phyloP scores from a whole-genome alignment of 2,329 filamentous ascomycete genomes.

The Pseudogymnoascus sp. region DNA sequence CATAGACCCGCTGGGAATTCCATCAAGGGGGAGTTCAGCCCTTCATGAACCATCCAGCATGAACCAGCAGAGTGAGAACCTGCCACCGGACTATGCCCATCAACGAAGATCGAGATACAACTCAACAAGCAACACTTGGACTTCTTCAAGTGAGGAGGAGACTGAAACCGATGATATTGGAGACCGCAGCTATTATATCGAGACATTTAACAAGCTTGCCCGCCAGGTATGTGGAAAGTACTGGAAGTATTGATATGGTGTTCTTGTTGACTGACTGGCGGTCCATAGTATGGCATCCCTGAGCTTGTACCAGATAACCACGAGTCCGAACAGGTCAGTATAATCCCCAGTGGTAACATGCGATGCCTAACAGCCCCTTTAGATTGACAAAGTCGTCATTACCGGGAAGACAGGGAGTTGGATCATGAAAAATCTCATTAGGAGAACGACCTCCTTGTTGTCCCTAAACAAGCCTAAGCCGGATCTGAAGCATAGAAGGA shows the following conservation, averaged over 20 bases:
- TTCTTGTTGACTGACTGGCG: not conserved
- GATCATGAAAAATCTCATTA: conserved; percentile 31
- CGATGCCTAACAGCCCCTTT: not conserved
- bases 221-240: conserved; percentile 37
- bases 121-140: conserved; percentile 47
- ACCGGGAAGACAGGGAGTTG: conserved; percentile 29
- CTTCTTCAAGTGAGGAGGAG: conserved; percentile 43
- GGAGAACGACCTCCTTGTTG: conserved; percentile 29
- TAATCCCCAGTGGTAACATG: not conserved
- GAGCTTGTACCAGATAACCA: conserved; percentile 20
- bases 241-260: not conserved
- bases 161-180: conserved; percentile 42
- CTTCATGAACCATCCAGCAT: not conserved
- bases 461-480: conserved; percentile 21
- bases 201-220: conserved; percentile 53
- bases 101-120: conserved; percentile 16
- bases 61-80: not conserved
- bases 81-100: not conserved
- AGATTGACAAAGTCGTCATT: conserved; percentile 7
- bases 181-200: conserved; percentile 39
- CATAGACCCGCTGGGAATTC: conserved; percentile 1
- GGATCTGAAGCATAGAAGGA: conserved; percentile 38
- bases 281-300: conserved; percentile 42
- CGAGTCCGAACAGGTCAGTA: conserved; percentile 18
- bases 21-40: not conserved